A percentile compares a stretch with the other conserved stretches of the same genome.
phyloP scores from a whole-genome alignment of 2,329 filamentous ascomycete genomes.

The Trichoderma endophyticum region DNA sequence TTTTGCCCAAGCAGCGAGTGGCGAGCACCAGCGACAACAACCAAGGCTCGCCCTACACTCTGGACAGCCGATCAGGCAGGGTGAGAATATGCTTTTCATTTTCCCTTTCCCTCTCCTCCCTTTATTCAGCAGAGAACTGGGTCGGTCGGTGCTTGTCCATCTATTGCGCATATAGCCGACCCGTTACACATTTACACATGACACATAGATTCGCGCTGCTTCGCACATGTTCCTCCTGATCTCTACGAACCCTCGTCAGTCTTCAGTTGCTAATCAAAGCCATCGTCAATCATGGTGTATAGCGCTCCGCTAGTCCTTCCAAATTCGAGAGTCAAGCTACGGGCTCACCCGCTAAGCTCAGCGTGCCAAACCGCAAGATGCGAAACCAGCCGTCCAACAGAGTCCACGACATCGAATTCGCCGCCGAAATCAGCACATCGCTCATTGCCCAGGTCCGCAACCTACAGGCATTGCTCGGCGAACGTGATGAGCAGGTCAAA shows the following conservation, averaged over 20 bases:
- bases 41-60: constrained; percentile 49
- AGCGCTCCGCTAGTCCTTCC: constrained; percentile 69
- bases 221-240: neutral
- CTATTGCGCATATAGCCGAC: neutral
- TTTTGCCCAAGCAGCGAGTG: constrained; percentile 79
- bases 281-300: constrained; percentile 8
- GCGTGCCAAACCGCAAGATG: constrained; percentile 80
- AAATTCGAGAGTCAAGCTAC: constrained; percentile 82
- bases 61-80: constrained; percentile 50
- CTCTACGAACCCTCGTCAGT: neutral
- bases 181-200: neutral
- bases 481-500: constrained; percentile 84
- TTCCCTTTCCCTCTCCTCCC: neutral
- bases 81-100: constrained; percentile 39
- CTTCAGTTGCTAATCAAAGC: neutral
- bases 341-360: constrained; percentile 84
- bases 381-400: constrained; percentile 86
- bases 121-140: neutral
- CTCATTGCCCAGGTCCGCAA: constrained; percentile 91
- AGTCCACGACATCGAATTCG: constrained; percentile 95
- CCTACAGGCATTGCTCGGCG: constrained; percentile 76
- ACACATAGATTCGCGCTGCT: neutral
- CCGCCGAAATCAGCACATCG: constrained; percentile 95
- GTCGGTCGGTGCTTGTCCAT: neutral
- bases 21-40: constrained; percentile 67